A percentile compares a stretch with the other conserved stretches of the same genome.
Conservation (phyloP, 352 stramenopile species). For the Pythium volutum region DNA sequence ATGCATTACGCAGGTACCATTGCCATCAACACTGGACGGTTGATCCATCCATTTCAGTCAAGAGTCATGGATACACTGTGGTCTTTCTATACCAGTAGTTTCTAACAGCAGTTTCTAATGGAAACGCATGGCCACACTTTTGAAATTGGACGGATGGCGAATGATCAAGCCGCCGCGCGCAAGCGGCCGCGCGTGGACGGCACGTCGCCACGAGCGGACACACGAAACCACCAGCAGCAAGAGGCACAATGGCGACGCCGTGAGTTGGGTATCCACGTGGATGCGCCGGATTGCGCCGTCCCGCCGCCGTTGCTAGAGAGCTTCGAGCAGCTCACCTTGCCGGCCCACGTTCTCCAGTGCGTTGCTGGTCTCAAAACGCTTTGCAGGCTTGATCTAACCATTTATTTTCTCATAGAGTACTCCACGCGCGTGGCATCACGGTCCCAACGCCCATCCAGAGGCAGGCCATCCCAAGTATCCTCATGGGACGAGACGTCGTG, state of each 20-base stretch:
- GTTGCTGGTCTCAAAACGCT: neutral
- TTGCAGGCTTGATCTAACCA: neutral
- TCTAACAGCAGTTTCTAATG: neutral
- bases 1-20: too few species aligned
- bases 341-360: constrained; percentile 21
- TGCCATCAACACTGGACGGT: too few species aligned
- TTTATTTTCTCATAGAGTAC: constrained; percentile 16
- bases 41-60: neutral
- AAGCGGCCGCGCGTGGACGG: constrained; percentile 10
- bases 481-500: constrained; percentile 90
- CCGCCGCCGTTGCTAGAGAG: constrained; percentile 26
- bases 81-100: neutral
- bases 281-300: constrained; percentile 16
- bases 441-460: constrained; percentile 97
- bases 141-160: neutral
- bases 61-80: neutral
- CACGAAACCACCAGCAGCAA: constrained; percentile 17
- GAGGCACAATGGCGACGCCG: constrained; percentile 48
- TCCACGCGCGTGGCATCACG: constrained; percentile 47
- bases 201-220: neutral
- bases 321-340: constrained; percentile 41
- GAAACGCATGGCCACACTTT: neutral
- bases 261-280: constrained; percentile 47
- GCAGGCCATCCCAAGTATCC: constrained; percentile 86
- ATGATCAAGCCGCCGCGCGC: neutral